A percentile compares a stretch with the other conserved stretches of the same genome.
These are phyloP conservation scores for Gaultheria prostrata DNA, from an alignment of 148 eudicot species.

Conservation along the genomic window DNA sequence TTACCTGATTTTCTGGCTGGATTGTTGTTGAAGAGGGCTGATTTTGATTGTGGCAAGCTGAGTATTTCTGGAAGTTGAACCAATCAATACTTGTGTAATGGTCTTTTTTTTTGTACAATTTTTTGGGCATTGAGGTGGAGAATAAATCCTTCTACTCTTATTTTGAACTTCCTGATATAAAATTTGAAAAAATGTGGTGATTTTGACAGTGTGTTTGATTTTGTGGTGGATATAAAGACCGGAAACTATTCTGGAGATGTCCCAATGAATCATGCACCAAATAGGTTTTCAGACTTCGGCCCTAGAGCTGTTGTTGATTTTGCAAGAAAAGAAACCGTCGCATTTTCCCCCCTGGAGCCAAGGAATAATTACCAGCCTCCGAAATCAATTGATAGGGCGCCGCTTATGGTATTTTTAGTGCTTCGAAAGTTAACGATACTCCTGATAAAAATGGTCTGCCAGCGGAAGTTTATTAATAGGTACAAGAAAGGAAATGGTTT, in stretches of 20 bases:
- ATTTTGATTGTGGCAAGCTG: slow-evolving; percentile 42
- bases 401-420: slow-evolving; percentile 40
- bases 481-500: slow-evolving; percentile 23
- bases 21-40: slow-evolving; percentile 36
- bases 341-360: neutral
- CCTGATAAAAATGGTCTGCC: slow-evolving; percentile 15
- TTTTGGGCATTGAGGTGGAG: neutral
- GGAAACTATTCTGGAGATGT: slow-evolving; percentile 8
- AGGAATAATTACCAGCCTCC: slow-evolving; percentile 5
- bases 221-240: slow-evolving; percentile 4
- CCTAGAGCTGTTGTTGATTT: slow-evolving; percentile 17
- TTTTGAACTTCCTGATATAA: too few relatives aligned
- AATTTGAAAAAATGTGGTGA: neutral
- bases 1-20: slow-evolving; percentile 33
- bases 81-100: neutral
- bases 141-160: neutral
- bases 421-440: slow-evolving; percentile 12
- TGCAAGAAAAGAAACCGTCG: slow-evolving; percentile 12
- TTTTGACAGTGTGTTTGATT: slow-evolving; percentile 24
- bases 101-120: neutral
- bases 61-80: slow-evolving; percentile 9
- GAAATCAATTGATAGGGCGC: slow-evolving; percentile 1
- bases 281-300: slow-evolving; percentile 10
- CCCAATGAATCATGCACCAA: slow-evolving; percentile 13
- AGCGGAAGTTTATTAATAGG: slow-evolving; percentile 25